Base-by-base conservation (phyloP, 2,329 filamentous ascomycete species). In the Passalora sequoiae region DNA sequence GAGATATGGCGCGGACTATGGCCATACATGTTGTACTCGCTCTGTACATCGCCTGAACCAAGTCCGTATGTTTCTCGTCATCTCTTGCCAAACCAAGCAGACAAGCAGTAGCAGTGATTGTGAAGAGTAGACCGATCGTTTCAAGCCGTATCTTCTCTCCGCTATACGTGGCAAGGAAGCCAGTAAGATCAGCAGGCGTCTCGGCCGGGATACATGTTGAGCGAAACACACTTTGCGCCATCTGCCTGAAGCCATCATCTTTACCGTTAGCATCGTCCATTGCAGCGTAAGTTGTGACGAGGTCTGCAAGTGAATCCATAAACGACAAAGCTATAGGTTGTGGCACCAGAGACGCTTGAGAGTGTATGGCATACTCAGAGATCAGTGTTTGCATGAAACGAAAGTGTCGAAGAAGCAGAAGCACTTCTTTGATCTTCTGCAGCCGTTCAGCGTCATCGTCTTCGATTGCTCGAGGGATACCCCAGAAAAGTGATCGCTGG, bases 61-160 rank as follows among this genome's bases (percentile, higher is more conserved):
- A 50, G 2, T 47, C 32, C 22, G 50, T 40, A 4, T 31, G 13
- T 10, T 38, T 41, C 7, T 41, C 33, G 10, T 40, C 41, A 16
- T 44, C 39, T 3, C 31, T 30, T 7, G 38, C 24, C 3, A 50
- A 35, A 3, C 43, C 44, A 12, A 49, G 25, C 3, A 49, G 36
- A 21, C 32, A 41, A 31, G 49, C 41, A 21, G 46, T 47, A 13
- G 50, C 53, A 8, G 50, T 38, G 1, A 48, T 39, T 3, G 50
- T 38, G 15, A 40, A 57, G 9, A 57, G 49, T 2, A 57, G 24
- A 5, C 48, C 54, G 4, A 57, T 31, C 2, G 47, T 49, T 20
- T 57, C 54, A 7, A 55, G 17, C 6, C 54, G 48, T 8, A 54
- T 22, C 6, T 51, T 52, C 2, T 38, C 17, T 6, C 50, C 52